Conservation (phyloP, 179 eudicot genomes). For the Beta corolliflora region DNA sequence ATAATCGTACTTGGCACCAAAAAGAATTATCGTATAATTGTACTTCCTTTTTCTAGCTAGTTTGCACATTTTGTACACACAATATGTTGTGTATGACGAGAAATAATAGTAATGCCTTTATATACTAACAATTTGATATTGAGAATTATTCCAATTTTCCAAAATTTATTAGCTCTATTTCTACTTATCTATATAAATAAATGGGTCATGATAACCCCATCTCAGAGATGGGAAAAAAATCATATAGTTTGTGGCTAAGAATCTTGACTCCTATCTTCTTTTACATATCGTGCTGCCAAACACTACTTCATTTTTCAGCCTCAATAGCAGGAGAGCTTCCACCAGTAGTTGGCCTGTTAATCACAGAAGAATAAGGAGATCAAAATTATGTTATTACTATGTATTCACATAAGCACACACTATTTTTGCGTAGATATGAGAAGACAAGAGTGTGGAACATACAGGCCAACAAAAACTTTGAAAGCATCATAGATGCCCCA, state of each 20-base stretch:
- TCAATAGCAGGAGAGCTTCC: neutral
- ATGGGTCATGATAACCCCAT: neutral
- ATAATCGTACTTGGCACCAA: too few species aligned
- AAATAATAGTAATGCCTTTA: too few species aligned
- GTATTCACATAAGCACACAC: neutral
- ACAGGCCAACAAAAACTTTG: constrained; percentile 90
- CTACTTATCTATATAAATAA: neutral
- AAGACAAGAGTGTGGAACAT: constrained; percentile 32
- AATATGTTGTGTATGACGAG: too few species aligned
- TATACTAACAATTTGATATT: too few species aligned
- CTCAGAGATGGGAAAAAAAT: neutral
- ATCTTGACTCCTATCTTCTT: neutral
- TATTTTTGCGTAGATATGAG: neutral
- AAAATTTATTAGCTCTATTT: neutral
- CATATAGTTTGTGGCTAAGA: neutral
- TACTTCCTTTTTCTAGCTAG: too few species aligned
- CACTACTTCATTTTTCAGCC: neutral
- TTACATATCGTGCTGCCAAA: neutral
- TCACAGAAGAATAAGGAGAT: neutral
- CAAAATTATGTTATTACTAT: too few species aligned
- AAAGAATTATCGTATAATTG: too few species aligned
- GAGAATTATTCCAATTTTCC: neutral
- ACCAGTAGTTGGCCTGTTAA: constrained; percentile 13
- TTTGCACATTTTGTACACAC: too few species aligned
- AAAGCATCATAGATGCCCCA: constrained; percentile 88